phyloP scores from a whole-genome alignment of 2,329 filamentous ascomycete genomes.

The Mycosphaerelloides madeirae region DNA sequence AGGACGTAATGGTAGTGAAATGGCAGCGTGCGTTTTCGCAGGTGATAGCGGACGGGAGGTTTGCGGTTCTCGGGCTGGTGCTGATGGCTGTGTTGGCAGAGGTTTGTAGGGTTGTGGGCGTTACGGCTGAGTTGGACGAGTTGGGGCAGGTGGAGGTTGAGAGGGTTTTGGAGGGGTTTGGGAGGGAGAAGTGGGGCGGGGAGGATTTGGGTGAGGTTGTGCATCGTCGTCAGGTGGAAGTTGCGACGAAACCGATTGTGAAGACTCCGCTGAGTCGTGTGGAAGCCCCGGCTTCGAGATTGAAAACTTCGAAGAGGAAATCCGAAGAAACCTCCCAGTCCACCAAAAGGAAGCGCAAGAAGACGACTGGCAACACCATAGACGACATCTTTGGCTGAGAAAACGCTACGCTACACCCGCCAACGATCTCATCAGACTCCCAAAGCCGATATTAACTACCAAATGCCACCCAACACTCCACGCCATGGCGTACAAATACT shows the following conservation, averaged over 20 bases:
- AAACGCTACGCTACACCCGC: conserved; percentile 1
- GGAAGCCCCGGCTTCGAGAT: neutral
- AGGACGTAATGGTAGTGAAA: conserved; percentile 31
- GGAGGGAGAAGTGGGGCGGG: conserved; percentile 35
- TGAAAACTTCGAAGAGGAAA: conserved; percentile 5
- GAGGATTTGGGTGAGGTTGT: conserved; percentile 36
- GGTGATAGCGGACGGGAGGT: conserved; percentile 42
- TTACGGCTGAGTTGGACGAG: conserved; percentile 40
- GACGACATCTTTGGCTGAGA: conserved; percentile 60
- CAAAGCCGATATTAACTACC: conserved; percentile 61
- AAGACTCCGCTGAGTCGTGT: neutral
- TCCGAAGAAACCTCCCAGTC: conserved; percentile 15
- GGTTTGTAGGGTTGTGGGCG: conserved; percentile 37
- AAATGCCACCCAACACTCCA: conserved; percentile 84
- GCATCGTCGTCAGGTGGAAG: conserved; percentile 20
- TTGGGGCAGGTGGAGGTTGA: conserved; percentile 39
- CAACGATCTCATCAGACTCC: conserved; percentile 10
- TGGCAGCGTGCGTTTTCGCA: conserved; percentile 40
- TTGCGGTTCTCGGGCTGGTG: conserved; percentile 43
- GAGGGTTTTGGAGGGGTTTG: conserved; percentile 41
- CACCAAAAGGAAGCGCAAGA: conserved; percentile 50
- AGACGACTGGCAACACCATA: conserved; percentile 57
- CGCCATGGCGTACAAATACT: conserved; percentile 86
- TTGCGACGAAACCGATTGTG: neutral
- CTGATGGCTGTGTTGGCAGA: conserved; percentile 41